These are phyloP conservation scores for Fraxinus greggii DNA, from an alignment of 305 asterid species.

Conservation along the genomic window DNA sequence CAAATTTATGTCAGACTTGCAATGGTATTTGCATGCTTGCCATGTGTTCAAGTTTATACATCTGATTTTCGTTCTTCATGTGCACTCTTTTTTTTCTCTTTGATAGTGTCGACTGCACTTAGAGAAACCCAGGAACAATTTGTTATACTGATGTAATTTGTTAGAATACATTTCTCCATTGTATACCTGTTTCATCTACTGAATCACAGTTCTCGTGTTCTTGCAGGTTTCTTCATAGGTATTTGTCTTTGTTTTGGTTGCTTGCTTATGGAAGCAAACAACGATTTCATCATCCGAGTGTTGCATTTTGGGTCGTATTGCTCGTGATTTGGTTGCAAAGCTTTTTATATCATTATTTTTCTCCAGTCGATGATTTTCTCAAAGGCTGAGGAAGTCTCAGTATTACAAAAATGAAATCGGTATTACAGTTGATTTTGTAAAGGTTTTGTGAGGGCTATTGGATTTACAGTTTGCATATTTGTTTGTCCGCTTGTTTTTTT, in stretches of 20 bases:
- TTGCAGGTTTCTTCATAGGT: slow-evolving; percentile 38
- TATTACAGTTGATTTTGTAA: slow-evolving; percentile 9
- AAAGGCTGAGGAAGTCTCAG: slow-evolving; percentile 11
- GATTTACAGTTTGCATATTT: background rate
- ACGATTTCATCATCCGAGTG: slow-evolving; percentile 8
- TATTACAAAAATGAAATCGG: background rate
- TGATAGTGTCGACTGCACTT: background rate
- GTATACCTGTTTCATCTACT: slow-evolving; percentile 6
- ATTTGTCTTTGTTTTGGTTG: slow-evolving; percentile 25
- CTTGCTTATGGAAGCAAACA: slow-evolving; percentile 34
- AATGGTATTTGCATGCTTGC: background rate
- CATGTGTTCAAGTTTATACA: background rate
- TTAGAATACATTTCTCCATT: background rate
- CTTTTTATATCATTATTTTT: slow-evolving; percentile 28
- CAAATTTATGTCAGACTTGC: background rate
- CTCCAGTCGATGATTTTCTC: slow-evolving; percentile 20
- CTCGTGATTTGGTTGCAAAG: slow-evolving; percentile 20
- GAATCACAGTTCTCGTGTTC: slow-evolving; percentile 1
- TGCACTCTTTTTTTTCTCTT: background rate
- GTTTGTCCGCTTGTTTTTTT: slow-evolving; percentile 1
- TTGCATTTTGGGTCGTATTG: slow-evolving; percentile 23
- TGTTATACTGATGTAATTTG: background rate
- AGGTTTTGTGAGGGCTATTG: background rate
- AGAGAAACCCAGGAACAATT: background rate
- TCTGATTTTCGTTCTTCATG: background rate